phyloP scores from a whole-genome alignment of 2,329 filamentous ascomycete species.

The Cylindrodendrum hubeiense region DNA sequence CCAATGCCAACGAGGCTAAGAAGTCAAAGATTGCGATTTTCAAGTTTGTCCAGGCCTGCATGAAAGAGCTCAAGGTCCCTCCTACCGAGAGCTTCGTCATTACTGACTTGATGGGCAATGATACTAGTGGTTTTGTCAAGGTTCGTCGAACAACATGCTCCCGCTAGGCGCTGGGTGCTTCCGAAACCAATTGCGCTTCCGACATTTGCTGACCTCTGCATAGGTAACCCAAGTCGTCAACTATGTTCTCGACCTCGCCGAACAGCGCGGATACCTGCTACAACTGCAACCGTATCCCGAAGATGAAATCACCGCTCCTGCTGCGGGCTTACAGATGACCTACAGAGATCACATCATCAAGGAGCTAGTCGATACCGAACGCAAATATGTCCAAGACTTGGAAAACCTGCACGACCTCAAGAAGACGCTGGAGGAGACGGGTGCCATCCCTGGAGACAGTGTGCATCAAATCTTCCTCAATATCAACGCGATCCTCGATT shows the following conservation, averaged over 20 bases:
- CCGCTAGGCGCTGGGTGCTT: neutral
- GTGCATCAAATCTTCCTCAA: slow-evolving; percentile 98
- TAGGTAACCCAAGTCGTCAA: slow-evolving; percentile 91
- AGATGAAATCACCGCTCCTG: slow-evolving; percentile 58
- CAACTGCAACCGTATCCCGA: slow-evolving; percentile 70
- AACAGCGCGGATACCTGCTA: slow-evolving; percentile 80
- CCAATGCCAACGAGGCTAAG: slow-evolving; percentile 74
- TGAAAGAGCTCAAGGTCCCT: slow-evolving; percentile 83
- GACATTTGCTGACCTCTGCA: slow-evolving; percentile 1
- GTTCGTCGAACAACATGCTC: slow-evolving; percentile 56
- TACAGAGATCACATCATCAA: slow-evolving; percentile 89
- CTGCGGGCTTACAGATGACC: slow-evolving; percentile 75
- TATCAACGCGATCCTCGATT: slow-evolving; percentile 93
- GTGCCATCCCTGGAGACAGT: slow-evolving; percentile 87
- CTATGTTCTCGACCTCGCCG: slow-evolving; percentile 87
- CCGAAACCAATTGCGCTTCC: neutral
- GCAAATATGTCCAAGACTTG: slow-evolving; percentile 97
- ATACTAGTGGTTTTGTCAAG: slow-evolving; percentile 98
- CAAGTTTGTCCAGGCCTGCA: slow-evolving; percentile 91
- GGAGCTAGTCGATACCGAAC: slow-evolving; percentile 93
- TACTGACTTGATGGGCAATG: slow-evolving; percentile 89
- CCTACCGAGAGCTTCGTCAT: slow-evolving; percentile 91
- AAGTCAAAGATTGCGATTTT: slow-evolving; percentile 89
- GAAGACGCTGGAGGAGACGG: slow-evolving; percentile 88
- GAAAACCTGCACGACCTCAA: slow-evolving; percentile 95